Evolutionary conservation across 2,329 filamentous ascomycete species (phyloP), one percentile per base, ranked within the genome.

Genomic region (Aspergillus oerlinghausenensis): DNA sequence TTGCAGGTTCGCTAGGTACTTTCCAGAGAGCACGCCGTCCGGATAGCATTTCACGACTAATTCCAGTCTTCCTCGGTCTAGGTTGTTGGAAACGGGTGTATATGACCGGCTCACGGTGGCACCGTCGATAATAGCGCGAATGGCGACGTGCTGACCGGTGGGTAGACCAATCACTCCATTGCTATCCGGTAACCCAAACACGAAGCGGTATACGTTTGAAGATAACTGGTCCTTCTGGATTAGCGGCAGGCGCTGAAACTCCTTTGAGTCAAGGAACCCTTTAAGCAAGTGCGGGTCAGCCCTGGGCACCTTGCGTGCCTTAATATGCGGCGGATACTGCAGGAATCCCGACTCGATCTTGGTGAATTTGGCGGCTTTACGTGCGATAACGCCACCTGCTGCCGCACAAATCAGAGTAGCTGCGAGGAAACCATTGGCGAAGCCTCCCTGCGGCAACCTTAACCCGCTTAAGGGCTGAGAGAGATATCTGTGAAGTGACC

Each of bases 121-220:
- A 8, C 77, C 79, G 40, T 79, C 70, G 6, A 83, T 65, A 1
- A 67, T 70, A 2, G 79, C 79, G 54, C 77, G 76, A 56, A 85
- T 80, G 48, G 80, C 75, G 3, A 84, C 75, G 60, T 84, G 82
- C 63, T 85, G 82, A 6, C 82, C 82, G 7, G 79, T 81, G 0
- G 82, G 83, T 6, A 85, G 73, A 4, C 82, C 82, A 2, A 84
- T 75, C 0, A 82, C 71, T 77, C 74, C 4, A 65, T 62, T 0
- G 69, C 62, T 17, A 0, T 70, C 73, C 0, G 82, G 82, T 1
- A 84, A 74, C 21, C 73, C 68, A 35, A 84, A 83, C 8, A 73
- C 69, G 6, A 82, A 73, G 29, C 75, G 74, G 65, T 77, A 82
- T 1, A 67, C 66, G 35, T 63, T 68, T 2, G 65, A 51, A 1